phyloP scores from a whole-genome alignment of 805 yeast species.

The Starmerella bombicola region DNA sequence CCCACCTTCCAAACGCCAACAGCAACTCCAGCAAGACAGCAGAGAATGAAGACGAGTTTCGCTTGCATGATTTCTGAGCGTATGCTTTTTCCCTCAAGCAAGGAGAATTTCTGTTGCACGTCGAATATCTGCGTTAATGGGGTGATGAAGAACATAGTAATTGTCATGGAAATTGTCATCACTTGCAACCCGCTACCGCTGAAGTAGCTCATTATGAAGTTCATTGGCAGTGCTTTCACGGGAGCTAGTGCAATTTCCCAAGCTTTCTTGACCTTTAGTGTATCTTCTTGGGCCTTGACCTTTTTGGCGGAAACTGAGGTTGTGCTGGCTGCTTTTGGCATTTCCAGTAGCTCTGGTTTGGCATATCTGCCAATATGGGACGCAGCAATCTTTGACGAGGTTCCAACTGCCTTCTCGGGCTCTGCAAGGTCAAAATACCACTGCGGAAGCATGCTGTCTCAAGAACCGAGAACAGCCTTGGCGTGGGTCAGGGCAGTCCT shows the following conservation, averaged over 20 bases:
- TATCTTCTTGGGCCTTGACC: conserved; percentile 18
- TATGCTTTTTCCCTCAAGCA: conserved; percentile 24
- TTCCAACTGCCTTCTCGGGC: conserved; percentile 18
- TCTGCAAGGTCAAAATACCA: conserved; percentile 25
- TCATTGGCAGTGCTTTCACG: conserved; percentile 81
- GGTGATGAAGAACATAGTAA: conserved; percentile 58
- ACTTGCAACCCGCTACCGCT: conserved; percentile 82
- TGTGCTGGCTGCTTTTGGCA: not conserved
- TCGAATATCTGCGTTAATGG: conserved; percentile 61
- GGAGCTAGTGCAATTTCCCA: conserved; percentile 82
- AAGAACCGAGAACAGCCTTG: too few species aligned
- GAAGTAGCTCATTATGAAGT: conserved; percentile 79
- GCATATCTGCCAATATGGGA: conserved; percentile 10
- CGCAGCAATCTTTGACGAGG: conserved; percentile 3
- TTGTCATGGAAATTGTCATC: conserved; percentile 80
- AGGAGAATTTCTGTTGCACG: conserved; percentile 44
- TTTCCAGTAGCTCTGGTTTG: conserved; percentile 8
- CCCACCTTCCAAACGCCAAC: conserved; percentile 79
- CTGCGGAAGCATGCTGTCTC: conserved; percentile 17
- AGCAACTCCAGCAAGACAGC: conserved; percentile 44
- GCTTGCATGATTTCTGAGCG: conserved; percentile 29
- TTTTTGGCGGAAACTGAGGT: conserved; percentile 2
- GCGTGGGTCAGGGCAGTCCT: too few species aligned
- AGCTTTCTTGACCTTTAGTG: conserved; percentile 43
- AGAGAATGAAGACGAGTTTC: conserved; percentile 37